Base-by-base conservation (phyloP, 1,139 yeast genomes). In the Yamadazyma diddensiae region DNA sequence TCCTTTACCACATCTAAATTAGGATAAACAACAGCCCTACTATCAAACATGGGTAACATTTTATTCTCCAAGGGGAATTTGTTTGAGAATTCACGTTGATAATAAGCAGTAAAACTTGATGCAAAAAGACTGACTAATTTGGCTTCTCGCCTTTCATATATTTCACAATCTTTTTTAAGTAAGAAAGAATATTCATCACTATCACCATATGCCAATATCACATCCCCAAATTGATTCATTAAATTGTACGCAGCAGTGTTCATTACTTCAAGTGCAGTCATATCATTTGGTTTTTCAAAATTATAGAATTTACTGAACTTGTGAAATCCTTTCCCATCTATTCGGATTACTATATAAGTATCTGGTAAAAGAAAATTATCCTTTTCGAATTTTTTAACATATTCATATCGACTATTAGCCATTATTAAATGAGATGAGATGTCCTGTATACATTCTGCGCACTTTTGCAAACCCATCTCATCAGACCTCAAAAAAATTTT, bases 251-350 rank as follows among this genome's bases (percentile, higher is more conserved):
- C 98, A 2, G 95, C 80, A 3, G 69, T 65, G 57, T 88, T 92
- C 90, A 94, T 88, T 36, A 88, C 74, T 8, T 66, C 60, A 30
- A 92, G 59, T 0, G 97, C 97, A 21, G 76, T 56, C 19, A 59
- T 42, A 58, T 92, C 99, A 52, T 92, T 92, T 3, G 99, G 99
- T 53, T 92, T 92, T 2, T 58, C 73, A 54, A 94, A 92, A 2
- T 73, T 57, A 54, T 92, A 94, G 39, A 62, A 62, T 24, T 73
- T 72, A 5, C 95, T 80, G 47, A 92, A 83, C 52, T 78, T 80
- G 59, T 92, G 98, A 56, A 92, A 92, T 16, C 95, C 95, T 46
- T 94, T 76, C 1, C 99, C 99, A 52, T 92, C 99, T 0, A 92
- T 79, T 30, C 99, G 68, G 10, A 94, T 74, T 15, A 92, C 82